Evolutionary conservation across 306 rosid species (phyloP), one percentile per base, ranked within the genome.

Genomic region (Sicyos edulis): DNA sequence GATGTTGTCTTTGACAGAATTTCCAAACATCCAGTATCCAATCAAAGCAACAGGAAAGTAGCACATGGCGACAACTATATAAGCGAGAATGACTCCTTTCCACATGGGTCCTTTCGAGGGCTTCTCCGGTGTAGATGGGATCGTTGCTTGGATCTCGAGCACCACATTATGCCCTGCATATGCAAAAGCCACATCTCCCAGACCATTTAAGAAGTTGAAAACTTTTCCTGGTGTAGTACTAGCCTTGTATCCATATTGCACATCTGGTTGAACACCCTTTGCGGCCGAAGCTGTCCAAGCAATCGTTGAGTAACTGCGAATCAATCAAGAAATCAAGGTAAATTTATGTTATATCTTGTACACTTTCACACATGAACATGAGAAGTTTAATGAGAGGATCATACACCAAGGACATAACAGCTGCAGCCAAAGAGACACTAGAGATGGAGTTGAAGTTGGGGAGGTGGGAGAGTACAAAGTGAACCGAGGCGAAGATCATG

Each of bases 161-260:
- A 93, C 98, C 42, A 93, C 98, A 51, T 91, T 93, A 85, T 93
- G 98, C 20, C 98, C 98, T 5, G 96, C 98, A 81, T 90, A 90
- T 34, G 98, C 96, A 80, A 88, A 93, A 65, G 96, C 97, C 61
- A 93, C 86, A 21, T 79, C 65, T 2, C 98, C 98, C 64, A 93
- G 79, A n/a, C 84, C 96, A 77, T 19, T 82, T 0, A 93, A 83
- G 86, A 93, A 90, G 75, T 80, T 75, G 67, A 90, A 87, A 7
- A 87, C 60, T 5, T 59, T 87, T 56, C 91, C 98, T 22, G 85
- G 0, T 16, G 88, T 54, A 21, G 82, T 76, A 32, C 57, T 37
- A 15, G 87, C 76, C 68, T 14, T 75, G 85, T 82, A 88, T 40
- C 82, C 80, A 75, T 93, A 93, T 6, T 83, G 37, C 10, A 90